These are phyloP conservation scores for Apodospora peruviana DNA, from an alignment of 495 filamentous ascomycete species.

Conservation along the genomic window DNA sequence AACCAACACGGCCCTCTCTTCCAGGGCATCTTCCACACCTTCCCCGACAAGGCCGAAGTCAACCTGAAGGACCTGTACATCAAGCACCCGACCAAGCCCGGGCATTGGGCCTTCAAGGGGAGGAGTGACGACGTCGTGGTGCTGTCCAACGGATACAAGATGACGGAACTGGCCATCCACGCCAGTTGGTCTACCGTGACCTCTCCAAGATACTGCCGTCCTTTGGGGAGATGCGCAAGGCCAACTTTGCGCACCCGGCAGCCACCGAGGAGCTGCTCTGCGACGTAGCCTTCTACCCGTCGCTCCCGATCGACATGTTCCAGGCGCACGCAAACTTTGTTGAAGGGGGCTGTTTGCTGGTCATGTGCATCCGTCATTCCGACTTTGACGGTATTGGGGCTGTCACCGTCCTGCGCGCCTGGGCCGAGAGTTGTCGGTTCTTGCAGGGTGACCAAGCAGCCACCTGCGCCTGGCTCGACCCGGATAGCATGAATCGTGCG, in stretches of 20 bases:
- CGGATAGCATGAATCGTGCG: neutral
- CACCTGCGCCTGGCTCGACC: neutral
- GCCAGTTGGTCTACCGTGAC: neutral
- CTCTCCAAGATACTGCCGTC: neutral
- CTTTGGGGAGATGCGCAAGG: neutral
- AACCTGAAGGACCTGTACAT: constrained; percentile 51
- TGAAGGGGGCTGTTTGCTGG: neutral
- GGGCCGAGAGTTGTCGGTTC: neutral
- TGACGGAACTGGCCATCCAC: constrained; percentile 36
- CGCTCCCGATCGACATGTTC: neutral
- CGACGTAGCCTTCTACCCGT: neutral
- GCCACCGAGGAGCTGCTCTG: neutral
- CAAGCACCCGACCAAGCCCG: constrained; percentile 41
- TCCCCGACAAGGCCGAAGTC: constrained; percentile 47
- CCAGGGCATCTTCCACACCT: constrained; percentile 48
- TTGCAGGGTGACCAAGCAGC: neutral
- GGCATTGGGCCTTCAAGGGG: constrained; percentile 46
- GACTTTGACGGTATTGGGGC: neutral
- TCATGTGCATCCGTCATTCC: neutral
- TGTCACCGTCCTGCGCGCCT: neutral
- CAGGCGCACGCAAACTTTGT: neutral
- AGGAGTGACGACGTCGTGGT: constrained; percentile 59
- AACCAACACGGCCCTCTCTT: constrained; percentile 27
- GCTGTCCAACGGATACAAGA: constrained; percentile 58
- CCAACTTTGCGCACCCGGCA: neutral